phyloP scores from a whole-genome alignment of 192 early-diverging fungal genomes.

The Linnemannia elongata region DNA sequence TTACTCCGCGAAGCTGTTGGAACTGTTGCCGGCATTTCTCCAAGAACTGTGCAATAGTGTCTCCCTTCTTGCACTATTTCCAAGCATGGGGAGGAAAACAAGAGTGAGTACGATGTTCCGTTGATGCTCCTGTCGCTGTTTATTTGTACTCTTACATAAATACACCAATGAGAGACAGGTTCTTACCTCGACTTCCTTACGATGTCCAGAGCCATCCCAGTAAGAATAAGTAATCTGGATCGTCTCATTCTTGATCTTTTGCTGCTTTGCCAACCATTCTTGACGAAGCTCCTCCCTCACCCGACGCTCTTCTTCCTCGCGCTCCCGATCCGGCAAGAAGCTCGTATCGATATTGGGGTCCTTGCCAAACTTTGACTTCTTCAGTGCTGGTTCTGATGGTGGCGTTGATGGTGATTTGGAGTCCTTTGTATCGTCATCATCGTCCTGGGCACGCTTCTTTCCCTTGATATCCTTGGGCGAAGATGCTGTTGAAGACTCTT shows the following conservation, averaged over 20 bases:
- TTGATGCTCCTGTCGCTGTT: not conserved
- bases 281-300: slow-evolving; percentile 82
- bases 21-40: slow-evolving; percentile 87
- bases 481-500: slow-evolving; percentile 51
- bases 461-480: not conserved
- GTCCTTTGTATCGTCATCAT: slow-evolving; percentile 37
- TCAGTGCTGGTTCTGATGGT: slow-evolving; percentile 30
- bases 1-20: slow-evolving; percentile 82
- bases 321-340: slow-evolving; percentile 91
- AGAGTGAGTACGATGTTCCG: not conserved
- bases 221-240: slow-evolving; percentile 93
- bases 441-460: slow-evolving; percentile 15
- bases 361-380: slow-evolving; percentile 75
- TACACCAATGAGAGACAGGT: not conserved
- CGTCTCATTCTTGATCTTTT: slow-evolving; percentile 84
- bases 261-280: slow-evolving; percentile 89
- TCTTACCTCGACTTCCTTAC: slow-evolving; percentile 77
- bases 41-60: slow-evolving; percentile 90
- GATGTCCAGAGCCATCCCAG: slow-evolving; percentile 97
- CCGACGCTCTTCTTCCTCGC: slow-evolving; percentile 81
- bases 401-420: slow-evolving; percentile 25
- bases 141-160: not conserved
- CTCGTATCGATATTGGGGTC: slow-evolving; percentile 93
- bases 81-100: not conserved
- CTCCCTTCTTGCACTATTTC: slow-evolving; percentile 81